Base-by-base conservation (phyloP, 805 yeast genomes). In the Citeromyces matritensis region DNA sequence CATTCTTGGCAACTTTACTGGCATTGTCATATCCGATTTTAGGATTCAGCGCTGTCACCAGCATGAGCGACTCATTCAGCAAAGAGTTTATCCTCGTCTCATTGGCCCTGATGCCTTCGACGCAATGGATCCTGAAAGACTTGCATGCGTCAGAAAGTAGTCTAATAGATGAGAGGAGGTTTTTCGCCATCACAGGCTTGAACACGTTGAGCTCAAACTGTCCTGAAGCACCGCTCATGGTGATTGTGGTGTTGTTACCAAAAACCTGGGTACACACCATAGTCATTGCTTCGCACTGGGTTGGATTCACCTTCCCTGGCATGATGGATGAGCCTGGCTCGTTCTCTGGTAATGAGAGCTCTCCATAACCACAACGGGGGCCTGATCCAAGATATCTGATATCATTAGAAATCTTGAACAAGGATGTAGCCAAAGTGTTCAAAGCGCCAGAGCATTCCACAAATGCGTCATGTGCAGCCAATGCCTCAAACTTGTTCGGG, bases 261-360 rank as follows among this genome's bases (percentile, higher is more conserved):
- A 91, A 84, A 17, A 91, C 96, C 68, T 91, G 98, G 40, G 91
- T 73, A 54, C 95, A 85, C 39, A 88, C 95, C 94, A 91, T 93
- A 41, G 97, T 91, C 55, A 91, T 64, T 34, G 98, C 98, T 69
- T 91, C 98, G 58, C 86, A 86, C 67, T 91, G 98, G 35, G 98
- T 91, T 42, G 98, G 98, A 71, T 91, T 91, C 40, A 91, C 96
- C 65, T 91, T 91, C 55, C 98, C 98, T 33, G 98, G 98, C 98
- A 91, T 91, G 59, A 91, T 91, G 19, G 96, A 85, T 37, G 96
- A 84, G 51, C 98, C 98, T 35, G 98, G 98, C 65, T 91, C 98
- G 60, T 91, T 91, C 65, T 88, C 97, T 40, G 98, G 98, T 45
- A 91, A 66, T 17, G 84, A 53, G 44, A 91, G 73, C 63, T 91